A percentile compares a stretch with the other conserved stretches of the same genome.
Evolutionary conservation across 2,329 filamentous ascomycete species (phyloP).

Genomic region (Aspergillus alliaceus): DNA sequence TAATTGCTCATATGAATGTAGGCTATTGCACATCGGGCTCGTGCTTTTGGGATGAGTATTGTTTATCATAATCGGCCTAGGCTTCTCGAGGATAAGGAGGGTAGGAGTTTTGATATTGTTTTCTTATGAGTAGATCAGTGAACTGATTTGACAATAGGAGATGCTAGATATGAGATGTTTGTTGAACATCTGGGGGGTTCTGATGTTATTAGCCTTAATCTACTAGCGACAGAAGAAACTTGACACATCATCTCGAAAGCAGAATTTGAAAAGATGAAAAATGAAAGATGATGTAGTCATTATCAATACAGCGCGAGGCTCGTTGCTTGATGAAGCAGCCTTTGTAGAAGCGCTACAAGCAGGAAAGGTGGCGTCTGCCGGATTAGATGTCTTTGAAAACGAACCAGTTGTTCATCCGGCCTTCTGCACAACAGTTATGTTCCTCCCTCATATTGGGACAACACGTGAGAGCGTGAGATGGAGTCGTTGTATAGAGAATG

Average conservation of each 20-base stretch:
- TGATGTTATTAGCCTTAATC: not conserved
- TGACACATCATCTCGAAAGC: not conserved
- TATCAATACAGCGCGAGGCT: slow-evolving; percentile 36
- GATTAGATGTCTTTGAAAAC: not conserved
- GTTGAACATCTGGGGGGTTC: not conserved
- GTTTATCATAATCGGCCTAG: not conserved
- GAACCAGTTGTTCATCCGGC: not conserved
- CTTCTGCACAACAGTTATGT: not conserved
- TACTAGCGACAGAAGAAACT: not conserved
- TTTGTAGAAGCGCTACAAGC: not conserved
- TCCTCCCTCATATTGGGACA: not conserved
- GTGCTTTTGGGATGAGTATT: not conserved
- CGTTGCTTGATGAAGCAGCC: slow-evolving; percentile 20
- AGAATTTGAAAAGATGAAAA: slow-evolving; percentile 14
- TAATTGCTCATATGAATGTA: not conserved
- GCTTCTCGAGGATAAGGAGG: not conserved
- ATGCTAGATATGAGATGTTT: not conserved
- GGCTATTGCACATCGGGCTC: not conserved
- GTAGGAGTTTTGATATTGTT: not conserved
- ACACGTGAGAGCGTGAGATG: not conserved
- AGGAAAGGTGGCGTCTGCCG: not conserved
- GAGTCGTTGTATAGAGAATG: not conserved
- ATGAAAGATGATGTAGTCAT: slow-evolving; percentile 39
- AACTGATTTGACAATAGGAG: not conserved
- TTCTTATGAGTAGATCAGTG: not conserved